Base-by-base conservation (phyloP, 2,329 filamentous ascomycete species). In the Botrytis fabae region DNA sequence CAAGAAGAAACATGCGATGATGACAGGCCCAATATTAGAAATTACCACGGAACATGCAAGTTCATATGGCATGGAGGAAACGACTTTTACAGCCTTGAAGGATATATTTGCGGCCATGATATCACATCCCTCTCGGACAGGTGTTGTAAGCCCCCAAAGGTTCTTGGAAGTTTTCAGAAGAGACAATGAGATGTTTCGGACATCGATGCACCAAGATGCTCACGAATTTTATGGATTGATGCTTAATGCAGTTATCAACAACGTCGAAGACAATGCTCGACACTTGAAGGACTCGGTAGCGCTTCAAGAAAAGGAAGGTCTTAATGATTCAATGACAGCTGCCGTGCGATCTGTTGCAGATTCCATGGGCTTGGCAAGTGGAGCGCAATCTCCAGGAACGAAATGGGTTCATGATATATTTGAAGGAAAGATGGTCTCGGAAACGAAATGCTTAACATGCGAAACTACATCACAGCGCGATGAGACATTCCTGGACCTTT, bases 361-460 rank as follows among this genome's bases (percentile, higher is more conserved):
- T 75, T 78, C 82, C 32, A 85, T 86, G 70, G 76, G 80, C 35
- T 57, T 81, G 63, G 60, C 68, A 69, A 77, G 76, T 63, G 80
- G 78, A 48, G 82, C 86, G 1, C 86, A 87, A 73, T 88, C 88
- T 4, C 88, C 89, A 0, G 90, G 89, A 40, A 92, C 91, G 2
- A 90, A 94, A 75, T 98, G 96, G 95, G 95, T 99, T 38, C 95
- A 98, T 82, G 94, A 98, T 79, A 91, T 99, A 54, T 99, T 99
- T 78, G 95, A 99, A 82, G 96, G 96, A 38, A 91, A 94, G 2
- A 84, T 99, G 77, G 97, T 94, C 8, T 99, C 96, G 16, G 96
- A 99, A 84, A 99, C 96, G 48, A 93, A 95, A 81, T 99, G 96
- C 82, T 84, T 99, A 77, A 98, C 95, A 0, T 99, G 96, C 82